Evolutionary conservation across 176 grass and related monocot genomes (phyloP), one percentile per base, ranked within the genome.

Genomic region (Lolium rigidum): DNA sequence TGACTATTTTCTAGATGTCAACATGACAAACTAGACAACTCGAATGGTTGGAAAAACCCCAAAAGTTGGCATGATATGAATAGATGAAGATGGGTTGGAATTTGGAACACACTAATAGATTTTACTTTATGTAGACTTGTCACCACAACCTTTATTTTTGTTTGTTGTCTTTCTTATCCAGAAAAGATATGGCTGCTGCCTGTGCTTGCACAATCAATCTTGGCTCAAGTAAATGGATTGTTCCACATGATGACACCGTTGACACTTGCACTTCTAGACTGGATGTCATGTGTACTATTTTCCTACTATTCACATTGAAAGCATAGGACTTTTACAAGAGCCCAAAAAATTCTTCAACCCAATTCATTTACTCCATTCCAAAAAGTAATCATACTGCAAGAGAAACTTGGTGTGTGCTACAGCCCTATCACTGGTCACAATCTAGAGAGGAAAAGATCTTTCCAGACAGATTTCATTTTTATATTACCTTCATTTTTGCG

Each of bases 271-370:
- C 64, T 72, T 82, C 72, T 82, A 82, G 83, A 77, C 49, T 37
- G 9, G 55, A 82, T 41, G 50, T 58, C 51, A 51, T 65, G 16
- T 31, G 47, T 77, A 54, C 62, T 70, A 82, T 37, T 82, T 24
- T 61, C 52, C n/a, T 6, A 68, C 60, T 63, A 84, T 83, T 86
- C 88, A 83, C 79, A 66, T 24, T 83, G 73, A 90, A 90, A 90
- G 84, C 79, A 71, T 39, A 56, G 31, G 72, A 54, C 2, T 54
- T 73, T 10, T 57, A 31, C 20, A 61, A 11, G 54, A n/a, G 64
- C 51, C 87, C 44, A 47, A 54, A 18, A 50, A 75, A 28, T 5
- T 16, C 13, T 72, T 75, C 72, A 75, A 66, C 61, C 76, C 46
- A 37, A 24, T 77, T 68, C 6, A 16, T 82, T 59, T 24, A 22